A percentile compares a stretch with the other conserved stretches of the same genome.
phyloP scores from a whole-genome alignment of 1,139 yeast species.

The Meyerozyma carpophila region DNA sequence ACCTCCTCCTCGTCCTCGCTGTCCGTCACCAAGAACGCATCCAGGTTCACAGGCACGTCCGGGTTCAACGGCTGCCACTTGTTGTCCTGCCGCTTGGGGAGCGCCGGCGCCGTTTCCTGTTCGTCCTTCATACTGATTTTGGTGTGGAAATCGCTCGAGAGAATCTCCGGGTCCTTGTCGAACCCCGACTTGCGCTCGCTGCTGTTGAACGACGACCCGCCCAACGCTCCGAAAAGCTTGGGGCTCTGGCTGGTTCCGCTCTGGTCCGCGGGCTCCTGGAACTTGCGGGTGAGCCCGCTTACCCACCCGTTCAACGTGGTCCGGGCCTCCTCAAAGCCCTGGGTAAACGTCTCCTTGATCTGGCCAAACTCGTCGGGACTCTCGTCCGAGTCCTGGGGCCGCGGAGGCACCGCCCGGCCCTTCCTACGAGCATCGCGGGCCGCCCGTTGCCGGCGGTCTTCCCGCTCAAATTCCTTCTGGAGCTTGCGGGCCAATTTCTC shows the following conservation, averaged over 20 bases:
- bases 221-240: conserved; percentile 44
- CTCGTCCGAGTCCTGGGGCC: conserved; percentile 42
- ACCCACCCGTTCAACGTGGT: conserved; percentile 80
- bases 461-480: conserved; percentile 62
- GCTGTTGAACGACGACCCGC: conserved; percentile 36
- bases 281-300: conserved; percentile 59
- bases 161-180: conserved; percentile 52
- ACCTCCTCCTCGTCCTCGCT: conserved; percentile 63
- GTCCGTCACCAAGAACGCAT: conserved; percentile 74
- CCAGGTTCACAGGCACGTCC: conserved; percentile 57
- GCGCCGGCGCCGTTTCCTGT: conserved; percentile 36
- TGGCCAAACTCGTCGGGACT: conserved; percentile 64
- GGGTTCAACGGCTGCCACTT: conserved; percentile 61
- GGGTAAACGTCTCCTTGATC: conserved; percentile 62
- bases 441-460: conserved; percentile 24
- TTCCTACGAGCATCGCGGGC: conserved; percentile 10
- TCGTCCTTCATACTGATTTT: conserved; percentile 46
- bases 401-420: conserved; percentile 14
- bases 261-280: conserved; percentile 18
- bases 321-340: conserved; percentile 82
- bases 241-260: conserved; percentile 17
- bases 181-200: conserved; percentile 25
- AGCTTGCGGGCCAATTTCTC: conserved; percentile 78
- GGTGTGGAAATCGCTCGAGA: conserved; percentile 50
- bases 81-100: conserved; percentile 25